Evolutionary conservation across 1,139 yeast genomes (phyloP).

Genomic region (Pichia sp.): DNA sequence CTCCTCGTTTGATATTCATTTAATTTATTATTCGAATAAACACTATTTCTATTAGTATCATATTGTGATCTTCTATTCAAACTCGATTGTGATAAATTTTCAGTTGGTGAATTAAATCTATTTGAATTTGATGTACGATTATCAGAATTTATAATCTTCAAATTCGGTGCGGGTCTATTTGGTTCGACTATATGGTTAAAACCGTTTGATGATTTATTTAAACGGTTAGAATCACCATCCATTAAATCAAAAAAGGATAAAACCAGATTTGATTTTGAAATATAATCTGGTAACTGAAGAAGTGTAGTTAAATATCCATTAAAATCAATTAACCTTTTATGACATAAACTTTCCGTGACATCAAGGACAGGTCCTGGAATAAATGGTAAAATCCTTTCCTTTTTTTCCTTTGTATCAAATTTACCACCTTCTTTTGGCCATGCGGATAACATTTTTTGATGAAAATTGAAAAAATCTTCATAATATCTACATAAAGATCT

Average conservation of each 20-base stretch:
- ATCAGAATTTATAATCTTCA: constrained; percentile 22
- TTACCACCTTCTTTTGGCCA: constrained; percentile 95
- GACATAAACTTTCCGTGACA: constrained; percentile 83
- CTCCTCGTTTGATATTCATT: constrained; percentile 17
- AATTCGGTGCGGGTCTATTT: constrained; percentile 25
- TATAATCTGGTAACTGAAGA: constrained; percentile 68
- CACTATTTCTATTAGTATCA: constrained; percentile 19
- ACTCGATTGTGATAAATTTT: constrained; percentile 26
- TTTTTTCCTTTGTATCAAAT: constrained; percentile 47
- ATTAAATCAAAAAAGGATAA: constrained; percentile 63
- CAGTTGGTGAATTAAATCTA: constrained; percentile 1
- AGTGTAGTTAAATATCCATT: constrained; percentile 77
- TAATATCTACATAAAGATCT: constrained; percentile 82
- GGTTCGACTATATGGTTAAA: constrained; percentile 19
- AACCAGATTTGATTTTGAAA: constrained; percentile 65
- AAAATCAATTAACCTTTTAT: constrained; percentile 76
- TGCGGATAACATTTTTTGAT: constrained; percentile 71
- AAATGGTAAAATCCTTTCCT: constrained; percentile 73
- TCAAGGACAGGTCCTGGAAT: constrained; percentile 95
- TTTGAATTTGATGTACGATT: not conserved
- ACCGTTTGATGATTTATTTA: constrained; percentile 1
- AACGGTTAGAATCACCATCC: constrained; percentile 44
- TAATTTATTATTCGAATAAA: constrained; percentile 17
- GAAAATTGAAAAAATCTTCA: constrained; percentile 94
- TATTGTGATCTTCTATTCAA: constrained; percentile 29